phyloP scores from a whole-genome alignment of 805 yeast species.

The Metschnikowia hibisci region DNA sequence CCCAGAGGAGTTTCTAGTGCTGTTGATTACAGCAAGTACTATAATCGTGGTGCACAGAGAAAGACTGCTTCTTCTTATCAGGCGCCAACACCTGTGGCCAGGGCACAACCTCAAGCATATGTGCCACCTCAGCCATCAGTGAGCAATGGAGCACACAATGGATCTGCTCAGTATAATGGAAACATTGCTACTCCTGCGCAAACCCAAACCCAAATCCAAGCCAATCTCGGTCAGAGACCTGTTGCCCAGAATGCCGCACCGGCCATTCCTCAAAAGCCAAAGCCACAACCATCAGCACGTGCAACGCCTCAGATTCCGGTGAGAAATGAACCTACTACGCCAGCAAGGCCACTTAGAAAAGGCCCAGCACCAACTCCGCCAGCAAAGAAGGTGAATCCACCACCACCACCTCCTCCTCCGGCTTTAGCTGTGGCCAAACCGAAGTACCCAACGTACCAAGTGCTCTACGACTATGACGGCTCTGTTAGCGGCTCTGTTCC shows the following conservation, averaged over 20 bases:
- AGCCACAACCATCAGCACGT: conserved; percentile 5
- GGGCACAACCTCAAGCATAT: conserved; percentile 11
- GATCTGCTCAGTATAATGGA: conserved; percentile 18
- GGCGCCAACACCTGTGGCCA: conserved; percentile 19
- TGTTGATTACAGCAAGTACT: conserved; percentile 43
- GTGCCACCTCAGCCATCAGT: conserved; percentile 14
- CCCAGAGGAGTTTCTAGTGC: conserved; percentile 54
- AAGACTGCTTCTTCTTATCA: conserved; percentile 8
- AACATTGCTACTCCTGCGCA: neutral
- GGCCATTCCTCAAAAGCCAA: conserved; percentile 13
- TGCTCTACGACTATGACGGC: conserved; percentile 85
- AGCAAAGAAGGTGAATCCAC: conserved; percentile 31
- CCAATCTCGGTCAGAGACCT: conserved; percentile 1
- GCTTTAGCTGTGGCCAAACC: conserved; percentile 54
- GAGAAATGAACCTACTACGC: conserved; percentile 19
- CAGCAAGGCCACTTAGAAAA: conserved; percentile 29
- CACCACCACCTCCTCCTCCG: conserved; percentile 59
- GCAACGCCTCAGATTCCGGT: conserved; percentile 12
- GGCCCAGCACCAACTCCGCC: conserved; percentile 62
- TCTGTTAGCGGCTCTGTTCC: conserved; percentile 80
- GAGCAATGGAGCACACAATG: conserved; percentile 14
- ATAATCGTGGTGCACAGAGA: conserved; percentile 28
- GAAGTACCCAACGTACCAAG: conserved; percentile 73
- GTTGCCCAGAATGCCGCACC: conserved; percentile 3
- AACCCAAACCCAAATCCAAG: conserved; percentile 13